Evolutionary conservation across 805 yeast genomes (phyloP).

Genomic region (Starmerella etchellsii): DNA sequence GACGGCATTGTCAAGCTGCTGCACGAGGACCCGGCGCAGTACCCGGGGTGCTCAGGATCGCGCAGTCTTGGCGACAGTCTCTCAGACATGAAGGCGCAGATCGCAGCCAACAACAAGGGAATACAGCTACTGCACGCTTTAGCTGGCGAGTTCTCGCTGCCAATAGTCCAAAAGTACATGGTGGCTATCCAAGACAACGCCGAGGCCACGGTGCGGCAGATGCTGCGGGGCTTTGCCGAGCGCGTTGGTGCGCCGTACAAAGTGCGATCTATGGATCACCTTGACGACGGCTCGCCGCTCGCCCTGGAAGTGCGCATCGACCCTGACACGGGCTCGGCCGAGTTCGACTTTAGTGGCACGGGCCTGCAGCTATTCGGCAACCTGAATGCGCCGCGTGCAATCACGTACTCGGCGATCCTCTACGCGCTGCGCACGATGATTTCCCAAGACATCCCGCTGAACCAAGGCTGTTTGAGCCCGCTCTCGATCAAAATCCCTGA

Average conservation of each 20-base stretch:
- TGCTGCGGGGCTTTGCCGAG: slow-evolving; percentile 35
- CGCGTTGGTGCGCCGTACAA: slow-evolving; percentile 25
- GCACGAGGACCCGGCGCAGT: slow-evolving; percentile 60
- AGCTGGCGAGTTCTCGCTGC: slow-evolving; percentile 48
- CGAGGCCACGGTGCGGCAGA: slow-evolving; percentile 49
- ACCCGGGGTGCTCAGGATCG: slow-evolving; percentile 82
- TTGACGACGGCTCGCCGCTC: slow-evolving; percentile 29
- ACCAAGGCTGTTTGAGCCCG: slow-evolving; percentile 84
- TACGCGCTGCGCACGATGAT: slow-evolving; percentile 79
- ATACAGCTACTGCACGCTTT: slow-evolving; percentile 49
- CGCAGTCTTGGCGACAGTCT: slow-evolving; percentile 73
- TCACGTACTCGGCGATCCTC: slow-evolving; percentile 75
- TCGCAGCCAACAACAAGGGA: slow-evolving; percentile 82
- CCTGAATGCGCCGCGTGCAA: slow-evolving; percentile 84
- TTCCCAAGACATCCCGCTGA: slow-evolving; percentile 77
- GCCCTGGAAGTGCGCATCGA: slow-evolving; percentile 31
- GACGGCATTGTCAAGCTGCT: slow-evolving; percentile 49
- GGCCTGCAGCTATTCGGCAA: slow-evolving; percentile 82
- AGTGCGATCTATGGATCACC: slow-evolving; percentile 22
- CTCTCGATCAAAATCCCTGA: slow-evolving; percentile 53
- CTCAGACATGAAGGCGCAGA: slow-evolving; percentile 72
- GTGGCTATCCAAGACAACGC: slow-evolving; percentile 71
- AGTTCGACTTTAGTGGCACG: slow-evolving; percentile 76
- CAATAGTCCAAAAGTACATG: slow-evolving; percentile 61
- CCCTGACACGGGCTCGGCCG: slow-evolving; percentile 43